Base-by-base conservation (phyloP, 2,329 filamentous ascomycete genomes). In the Epichloe typhina region DNA sequence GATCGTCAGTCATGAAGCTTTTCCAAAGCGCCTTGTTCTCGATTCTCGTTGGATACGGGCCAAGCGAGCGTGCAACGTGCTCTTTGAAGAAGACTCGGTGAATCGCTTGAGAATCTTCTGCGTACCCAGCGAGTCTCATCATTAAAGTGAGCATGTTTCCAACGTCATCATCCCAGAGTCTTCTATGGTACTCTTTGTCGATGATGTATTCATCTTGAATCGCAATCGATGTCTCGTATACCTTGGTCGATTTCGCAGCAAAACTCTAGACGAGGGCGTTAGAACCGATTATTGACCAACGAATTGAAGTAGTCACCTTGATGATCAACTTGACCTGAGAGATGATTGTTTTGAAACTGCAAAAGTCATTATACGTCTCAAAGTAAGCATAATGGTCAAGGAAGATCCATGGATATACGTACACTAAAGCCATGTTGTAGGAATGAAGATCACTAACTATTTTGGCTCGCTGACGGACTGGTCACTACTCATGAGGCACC, bases 1-100 rank as follows among this genome's bases (percentile, higher is more conserved):
- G 53, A 47, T 69, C 62, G 46, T 70, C 68, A 3, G 66, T 69
- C 66, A 69, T 69, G 52, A 68, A 70, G 52, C 67, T 69, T 50
- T 59, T 55, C 66, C 66, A 67, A 17, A 15, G 13, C 15, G n/a
- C 7, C 15, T 35, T 23, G 26, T 12, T 15, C n/a, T 3, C 7
- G n/a, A 8, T 33, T 15, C 15, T 45, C 11, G 26, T 45, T 4
- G 42, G 42, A 9, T 45, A 45, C 13, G 42, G 42, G 4, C 42
- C 42, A n/a, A 45, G 42, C 8, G 42, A 45, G 23, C 15, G 42
- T 45, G 42, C 26, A 19, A 45, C 42, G 8, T 45, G 42, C 6
- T 45, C 21, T 11, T 33, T 33, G 23, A 45, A 45, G 42, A 35
- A 45, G 4, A n/a, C 8, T n/a, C 26, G 42, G 26, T 45, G 42